Evolutionary conservation across 352 stramenopile species (phyloP), one percentile per base, ranked within the genome.

Genomic region (Plasmopara halstedii): DNA sequence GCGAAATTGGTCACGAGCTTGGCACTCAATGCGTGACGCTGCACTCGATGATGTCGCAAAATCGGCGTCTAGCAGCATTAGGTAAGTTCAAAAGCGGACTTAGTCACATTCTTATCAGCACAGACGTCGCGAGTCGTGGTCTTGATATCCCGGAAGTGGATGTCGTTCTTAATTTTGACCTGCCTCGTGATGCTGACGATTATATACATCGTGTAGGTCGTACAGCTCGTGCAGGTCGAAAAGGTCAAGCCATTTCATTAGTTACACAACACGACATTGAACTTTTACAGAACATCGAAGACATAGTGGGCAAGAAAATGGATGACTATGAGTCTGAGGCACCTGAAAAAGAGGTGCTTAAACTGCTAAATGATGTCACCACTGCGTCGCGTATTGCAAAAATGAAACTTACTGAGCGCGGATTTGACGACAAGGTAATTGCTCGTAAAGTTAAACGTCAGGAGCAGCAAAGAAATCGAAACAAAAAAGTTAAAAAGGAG

Each of bases 181-280:
- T 99, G 17, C 97, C 97, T 4, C 77, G 88, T 20, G 87, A 91
- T 42, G 64, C 93, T n/a, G 85, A 96, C 32, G 94, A 98, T 62
- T 99, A 99, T 62, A 92, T 99, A 29, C 97, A 99, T 62, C 86
- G 96, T 22, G 93, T 99, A 23, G 96, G 96, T 40, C 81, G 96
- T 58, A 99, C 95, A 2, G 94, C 93, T 8, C 83, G 95, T 64
- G 92, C 92, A 0, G 95, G 96, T 6, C 69, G 90, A 42, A 70
- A 73, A 37, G 95, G 96, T 22, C 72, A 83, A 33, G 90, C 95
- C 9, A 91, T 99, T 25, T 96, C 88, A 50, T 68, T 99, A 10
- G 88, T 99, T 1, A 97, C 91, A 4, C 91, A 98, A 79, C 71
- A 94, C 45, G 91, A 97, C 52, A 88, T 97, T 35, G 70, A 81